Percentiles rank a stretch among this genome's conserved stretches.
Conservation (phyloP, 345 rosid genomes). For the Citrus glauca region DNA sequence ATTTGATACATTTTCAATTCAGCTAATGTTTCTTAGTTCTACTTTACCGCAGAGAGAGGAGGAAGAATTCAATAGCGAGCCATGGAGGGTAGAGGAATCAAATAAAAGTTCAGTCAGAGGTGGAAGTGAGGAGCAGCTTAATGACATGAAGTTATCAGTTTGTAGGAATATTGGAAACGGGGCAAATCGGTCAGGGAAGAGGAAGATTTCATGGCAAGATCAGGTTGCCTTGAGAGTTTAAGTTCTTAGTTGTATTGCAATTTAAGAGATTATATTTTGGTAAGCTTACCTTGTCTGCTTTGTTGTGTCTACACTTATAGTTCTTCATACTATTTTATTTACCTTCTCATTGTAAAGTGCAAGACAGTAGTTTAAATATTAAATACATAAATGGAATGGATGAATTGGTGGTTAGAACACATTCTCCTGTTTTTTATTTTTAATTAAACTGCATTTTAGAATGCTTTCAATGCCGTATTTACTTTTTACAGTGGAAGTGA, state of each 20-base stretch:
- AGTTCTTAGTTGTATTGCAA: conserved; percentile 18
- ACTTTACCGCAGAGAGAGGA: conserved; percentile 60
- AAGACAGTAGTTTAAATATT: conserved; percentile 17
- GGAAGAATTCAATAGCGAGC: conserved; percentile 49
- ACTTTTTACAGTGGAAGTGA: too few relatives aligned
- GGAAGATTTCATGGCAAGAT: conserved; percentile 97
- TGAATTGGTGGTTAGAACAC: conserved; percentile 1
- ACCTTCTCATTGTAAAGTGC: conserved; percentile 24
- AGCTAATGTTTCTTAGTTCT: conserved; percentile 6
- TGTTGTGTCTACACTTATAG: background rate
- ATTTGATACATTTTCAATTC: background rate
- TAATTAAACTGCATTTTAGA: background rate
- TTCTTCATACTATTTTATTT: background rate
- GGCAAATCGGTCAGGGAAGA: conserved; percentile 55
- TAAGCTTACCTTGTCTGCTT: conserved; percentile 10
- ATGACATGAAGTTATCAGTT: conserved; percentile 47
- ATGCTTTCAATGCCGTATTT: background rate
- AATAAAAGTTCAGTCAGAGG: conserved; percentile 30
- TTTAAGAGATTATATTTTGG: conserved; percentile 10
- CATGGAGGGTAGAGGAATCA: conserved; percentile 35
- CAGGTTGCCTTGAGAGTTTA: conserved; percentile 79
- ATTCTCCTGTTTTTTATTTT: background rate
- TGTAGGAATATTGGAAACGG: conserved; percentile 61
- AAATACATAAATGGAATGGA: conserved; percentile 17
- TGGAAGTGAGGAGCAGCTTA: conserved; percentile 44